Evolutionary conservation across 2,329 filamentous ascomycete species (phyloP).

Genomic region (Gnomoniopsis sp.): DNA sequence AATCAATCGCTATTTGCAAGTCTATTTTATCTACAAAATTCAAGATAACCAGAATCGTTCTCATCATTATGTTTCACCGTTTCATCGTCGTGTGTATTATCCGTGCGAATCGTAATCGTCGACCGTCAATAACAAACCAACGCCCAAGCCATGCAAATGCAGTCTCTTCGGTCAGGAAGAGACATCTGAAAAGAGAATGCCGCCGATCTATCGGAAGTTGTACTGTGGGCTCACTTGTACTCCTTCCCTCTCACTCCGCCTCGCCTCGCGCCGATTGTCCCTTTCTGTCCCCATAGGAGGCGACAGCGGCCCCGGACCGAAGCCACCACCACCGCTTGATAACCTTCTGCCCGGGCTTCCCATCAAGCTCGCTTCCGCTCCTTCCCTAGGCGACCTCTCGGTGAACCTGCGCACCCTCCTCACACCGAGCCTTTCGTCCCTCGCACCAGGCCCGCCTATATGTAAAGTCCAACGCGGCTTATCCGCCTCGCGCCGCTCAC

Average conservation of each 20-base stretch:
- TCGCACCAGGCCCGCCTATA: slow-evolving; percentile 29
- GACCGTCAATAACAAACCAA: background rate
- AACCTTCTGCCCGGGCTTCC: background rate
- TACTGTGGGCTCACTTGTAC: slow-evolving; percentile 12
- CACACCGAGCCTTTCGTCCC: slow-evolving; percentile 40
- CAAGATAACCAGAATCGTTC: background rate
- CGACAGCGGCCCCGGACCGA: background rate
- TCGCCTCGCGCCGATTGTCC: slow-evolving; percentile 27
- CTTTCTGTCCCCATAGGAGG: slow-evolving; percentile 9
- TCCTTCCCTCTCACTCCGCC: slow-evolving; percentile 16
- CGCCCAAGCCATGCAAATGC: slow-evolving; percentile 14
- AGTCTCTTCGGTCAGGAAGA: background rate
- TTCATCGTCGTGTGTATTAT: background rate
- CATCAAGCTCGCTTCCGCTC: slow-evolving; percentile 22
- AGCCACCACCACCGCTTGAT: background rate
- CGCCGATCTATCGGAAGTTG: slow-evolving; percentile 4
- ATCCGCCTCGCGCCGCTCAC: slow-evolving; percentile 40
- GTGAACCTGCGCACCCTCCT: slow-evolving; percentile 43
- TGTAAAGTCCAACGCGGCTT: slow-evolving; percentile 53
- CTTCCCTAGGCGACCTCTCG: slow-evolving; percentile 29
- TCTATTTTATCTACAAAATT: background rate
- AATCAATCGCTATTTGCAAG: background rate
- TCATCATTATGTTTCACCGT: background rate
- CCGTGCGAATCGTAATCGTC: slow-evolving; percentile 7
- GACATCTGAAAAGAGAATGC: too few relatives aligned